Conservation (phyloP, 164 flowering plant species). For the Chimonanthus salicifolius region DNA sequence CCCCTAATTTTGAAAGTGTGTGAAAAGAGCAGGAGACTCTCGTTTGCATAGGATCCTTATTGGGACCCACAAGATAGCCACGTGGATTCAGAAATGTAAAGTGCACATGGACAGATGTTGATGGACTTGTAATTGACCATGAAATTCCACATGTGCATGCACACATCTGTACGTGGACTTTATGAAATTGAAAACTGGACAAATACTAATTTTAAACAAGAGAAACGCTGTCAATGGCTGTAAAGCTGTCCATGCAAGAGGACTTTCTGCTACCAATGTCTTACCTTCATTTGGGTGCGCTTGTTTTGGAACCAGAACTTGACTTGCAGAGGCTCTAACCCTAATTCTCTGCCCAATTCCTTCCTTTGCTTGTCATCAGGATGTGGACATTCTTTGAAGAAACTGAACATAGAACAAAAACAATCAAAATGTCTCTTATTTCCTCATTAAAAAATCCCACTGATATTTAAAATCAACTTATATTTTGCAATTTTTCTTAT, state of each 20-base stretch:
- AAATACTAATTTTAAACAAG: not conserved
- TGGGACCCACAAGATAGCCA: not conserved
- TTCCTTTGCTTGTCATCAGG: constrained; percentile 92
- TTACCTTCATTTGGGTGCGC: constrained; percentile 91
- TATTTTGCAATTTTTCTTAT: no score
- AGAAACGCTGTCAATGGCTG: constrained; percentile 12
- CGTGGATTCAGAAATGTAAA: not conserved
- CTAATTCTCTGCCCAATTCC: constrained; percentile 64
- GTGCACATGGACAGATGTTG: not conserved
- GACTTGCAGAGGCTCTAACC: constrained; percentile 75
- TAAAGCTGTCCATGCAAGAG: constrained; percentile 5
- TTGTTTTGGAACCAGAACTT: constrained; percentile 97
- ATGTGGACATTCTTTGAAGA: constrained; percentile 89
- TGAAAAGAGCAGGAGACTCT: no score
- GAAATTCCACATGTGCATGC: not conserved
- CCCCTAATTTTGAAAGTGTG: no score
- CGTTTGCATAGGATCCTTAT: not conserved
- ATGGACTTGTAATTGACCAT: not conserved
- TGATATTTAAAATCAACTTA: no score
- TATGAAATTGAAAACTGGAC: not conserved
- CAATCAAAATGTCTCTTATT: not conserved
- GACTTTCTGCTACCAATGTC: not conserved
- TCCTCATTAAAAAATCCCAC: not conserved
- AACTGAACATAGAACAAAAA: constrained; percentile 26
- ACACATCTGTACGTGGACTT: not conserved